Percentiles rank a stretch among this genome's conserved stretches.
phyloP scores from a whole-genome alignment of 1,284 basidiomycete genomes.

The Cutaneotrichosporon dermatis region DNA sequence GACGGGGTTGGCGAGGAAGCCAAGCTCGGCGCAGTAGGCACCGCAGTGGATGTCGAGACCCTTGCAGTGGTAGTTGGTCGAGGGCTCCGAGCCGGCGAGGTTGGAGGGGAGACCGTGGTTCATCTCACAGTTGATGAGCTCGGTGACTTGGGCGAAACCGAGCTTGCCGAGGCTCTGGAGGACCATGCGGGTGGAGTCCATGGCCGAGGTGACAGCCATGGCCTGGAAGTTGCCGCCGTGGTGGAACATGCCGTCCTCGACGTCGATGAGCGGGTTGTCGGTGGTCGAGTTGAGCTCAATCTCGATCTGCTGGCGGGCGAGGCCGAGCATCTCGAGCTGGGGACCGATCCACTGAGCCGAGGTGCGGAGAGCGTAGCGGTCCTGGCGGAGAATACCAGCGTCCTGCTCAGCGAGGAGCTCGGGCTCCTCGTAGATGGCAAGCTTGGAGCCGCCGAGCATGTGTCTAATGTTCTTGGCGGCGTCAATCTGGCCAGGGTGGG shows the following conservation, averaged over 20 bases:
- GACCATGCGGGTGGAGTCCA: conserved; percentile 18
- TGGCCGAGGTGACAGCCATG: conserved; percentile 18
- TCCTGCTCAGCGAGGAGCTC: conserved; percentile 15
- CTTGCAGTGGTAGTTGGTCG: conserved; percentile 26
- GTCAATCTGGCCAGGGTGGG: conserved; percentile 18
- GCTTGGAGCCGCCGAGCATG: conserved; percentile 17
- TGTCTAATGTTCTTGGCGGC: conserved; percentile 17
- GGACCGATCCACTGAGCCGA: conserved; percentile 21
- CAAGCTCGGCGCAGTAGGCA: conserved; percentile 23
- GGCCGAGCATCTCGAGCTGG: conserved; percentile 19
- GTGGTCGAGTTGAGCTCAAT: conserved; percentile 22
- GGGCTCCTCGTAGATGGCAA: conserved; percentile 17
- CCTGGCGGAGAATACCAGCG: conserved; percentile 19
- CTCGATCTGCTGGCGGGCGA: conserved; percentile 19
- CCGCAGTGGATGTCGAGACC: conserved; percentile 23
- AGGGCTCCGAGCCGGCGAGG: conserved; percentile 19
- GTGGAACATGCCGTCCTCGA: conserved; percentile 19
- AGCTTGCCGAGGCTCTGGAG: conserved; percentile 23
- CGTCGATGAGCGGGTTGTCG: conserved; percentile 23
- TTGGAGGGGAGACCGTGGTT: conserved; percentile 21
- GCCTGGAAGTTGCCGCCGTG: conserved; percentile 26
- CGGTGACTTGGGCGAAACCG: conserved; percentile 20
- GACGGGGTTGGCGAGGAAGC: conserved; percentile 22
- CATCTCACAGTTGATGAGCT: conserved; percentile 24
- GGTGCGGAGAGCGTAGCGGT: conserved; percentile 22